Percentiles rank a stretch among this genome's conserved stretches.
Evolutionary conservation across 306 rosid species (phyloP).

Genomic region (Cucurbita pepo): DNA sequence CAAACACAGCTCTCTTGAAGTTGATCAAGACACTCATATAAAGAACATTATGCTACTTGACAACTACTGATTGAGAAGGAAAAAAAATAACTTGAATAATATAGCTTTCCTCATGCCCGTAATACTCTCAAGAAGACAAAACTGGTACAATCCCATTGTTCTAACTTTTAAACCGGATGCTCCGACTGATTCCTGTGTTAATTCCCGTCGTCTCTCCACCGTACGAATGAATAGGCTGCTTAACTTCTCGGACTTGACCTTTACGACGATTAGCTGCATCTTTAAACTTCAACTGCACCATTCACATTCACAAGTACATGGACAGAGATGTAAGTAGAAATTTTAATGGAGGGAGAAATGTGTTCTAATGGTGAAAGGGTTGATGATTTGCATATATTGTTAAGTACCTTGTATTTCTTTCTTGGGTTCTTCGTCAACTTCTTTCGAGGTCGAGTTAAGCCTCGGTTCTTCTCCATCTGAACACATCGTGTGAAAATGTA

Average conservation of each 20-base stretch:
- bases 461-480: constrained; percentile 74
- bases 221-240: constrained; percentile 33
- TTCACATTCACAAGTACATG: constrained; percentile 1
- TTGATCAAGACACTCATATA: background rate
- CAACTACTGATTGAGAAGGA: background rate
- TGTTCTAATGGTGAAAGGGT: background rate
- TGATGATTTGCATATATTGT: background rate
- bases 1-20: background rate
- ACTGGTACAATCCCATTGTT: background rate
- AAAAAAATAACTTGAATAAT: background rate
- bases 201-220: constrained; percentile 78
- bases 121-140: background rate
- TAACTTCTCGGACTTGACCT: constrained; percentile 59
- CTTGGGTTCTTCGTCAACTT: constrained; percentile 76
- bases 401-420: constrained; percentile 76
- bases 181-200: constrained; percentile 55
- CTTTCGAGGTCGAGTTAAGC: constrained; percentile 58
- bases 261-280: constrained; percentile 40
- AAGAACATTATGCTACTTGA: background rate
- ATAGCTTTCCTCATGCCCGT: background rate
- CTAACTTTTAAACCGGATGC: constrained; percentile 41
- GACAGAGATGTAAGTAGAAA: background rate
- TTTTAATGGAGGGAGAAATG: background rate
- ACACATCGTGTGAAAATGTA: constrained; percentile 1
- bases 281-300: constrained; percentile 52